A percentile compares a stretch with the other conserved stretches of the same genome.
These are phyloP conservation scores for Lichenothelia convexa DNA, from an alignment of 495 filamentous ascomycete genomes.

Conservation along the genomic window DNA sequence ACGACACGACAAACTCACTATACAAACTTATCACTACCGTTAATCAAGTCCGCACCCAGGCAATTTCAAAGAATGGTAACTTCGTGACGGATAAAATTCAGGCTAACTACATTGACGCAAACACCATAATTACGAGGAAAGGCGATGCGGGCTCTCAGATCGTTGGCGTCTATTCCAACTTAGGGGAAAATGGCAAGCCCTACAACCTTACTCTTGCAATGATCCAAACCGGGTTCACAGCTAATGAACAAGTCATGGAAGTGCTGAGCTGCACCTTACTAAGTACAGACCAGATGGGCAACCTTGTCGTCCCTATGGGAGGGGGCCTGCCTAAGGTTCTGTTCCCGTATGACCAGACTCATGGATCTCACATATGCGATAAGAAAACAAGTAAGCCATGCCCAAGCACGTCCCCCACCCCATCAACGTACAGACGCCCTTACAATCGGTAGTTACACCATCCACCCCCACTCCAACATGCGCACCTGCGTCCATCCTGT, in stretches of 20 bases:
- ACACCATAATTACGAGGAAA: conserved; percentile 47
- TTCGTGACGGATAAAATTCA: conserved; percentile 37
- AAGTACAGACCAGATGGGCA: conserved; percentile 19
- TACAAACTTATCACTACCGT: conserved; percentile 39
- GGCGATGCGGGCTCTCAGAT: conserved; percentile 34
- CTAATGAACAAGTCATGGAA: conserved; percentile 24
- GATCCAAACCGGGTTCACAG: conserved; percentile 23
- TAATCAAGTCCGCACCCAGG: conserved; percentile 41
- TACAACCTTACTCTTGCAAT: conserved; percentile 30
- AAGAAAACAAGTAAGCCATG: no score
- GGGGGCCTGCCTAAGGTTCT: conserved; percentile 13
- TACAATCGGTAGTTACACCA: no score
- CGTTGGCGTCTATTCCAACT: conserved; percentile 43
- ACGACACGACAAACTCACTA: conserved; percentile 37
- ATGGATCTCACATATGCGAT: no score
- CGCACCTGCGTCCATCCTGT: no score
- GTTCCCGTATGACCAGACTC: no score
- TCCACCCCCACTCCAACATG: no score
- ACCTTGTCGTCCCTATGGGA: conserved; percentile 14
- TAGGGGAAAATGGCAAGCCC: conserved; percentile 26
- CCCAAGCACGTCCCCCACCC: no score
- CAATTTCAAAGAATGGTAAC: conserved; percentile 25
- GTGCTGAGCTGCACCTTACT: conserved; percentile 25
- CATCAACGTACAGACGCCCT: no score
- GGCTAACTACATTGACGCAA: conserved; percentile 36